Conservation (phyloP, 805 yeast genomes). For the Metschnikowia chrysomelidarum region DNA sequence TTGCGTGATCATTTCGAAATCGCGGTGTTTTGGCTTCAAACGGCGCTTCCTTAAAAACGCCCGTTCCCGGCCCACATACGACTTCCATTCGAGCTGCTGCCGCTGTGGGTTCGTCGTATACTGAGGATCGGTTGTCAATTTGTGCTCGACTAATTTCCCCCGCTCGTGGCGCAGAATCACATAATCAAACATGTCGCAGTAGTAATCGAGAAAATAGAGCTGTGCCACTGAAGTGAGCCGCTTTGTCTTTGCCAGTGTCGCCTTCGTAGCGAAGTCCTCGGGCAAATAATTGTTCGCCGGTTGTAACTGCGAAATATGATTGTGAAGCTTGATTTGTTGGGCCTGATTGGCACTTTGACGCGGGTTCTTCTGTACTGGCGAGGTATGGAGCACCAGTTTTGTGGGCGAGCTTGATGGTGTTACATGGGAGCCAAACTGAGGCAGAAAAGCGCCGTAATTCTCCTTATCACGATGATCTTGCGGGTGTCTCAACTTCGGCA, state of each 20-base stretch:
- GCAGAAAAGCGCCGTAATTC: too few relatives aligned
- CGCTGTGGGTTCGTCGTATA: slow-evolving; percentile 28
- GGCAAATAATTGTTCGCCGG: slow-evolving; percentile 27
- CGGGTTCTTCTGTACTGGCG: slow-evolving; percentile 15
- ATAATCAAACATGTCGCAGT: slow-evolving; percentile 94
- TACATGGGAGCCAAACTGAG: too few relatives aligned
- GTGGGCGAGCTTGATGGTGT: slow-evolving; percentile 32
- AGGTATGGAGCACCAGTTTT: slow-evolving; percentile 31
- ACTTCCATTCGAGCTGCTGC: slow-evolving; percentile 59
- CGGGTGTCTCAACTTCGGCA: too few relatives aligned
- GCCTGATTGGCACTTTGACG: slow-evolving; percentile 12
- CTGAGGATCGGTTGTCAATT: slow-evolving; percentile 52
- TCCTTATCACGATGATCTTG: slow-evolving; percentile 16
- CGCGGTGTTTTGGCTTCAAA: slow-evolving; percentile 88
- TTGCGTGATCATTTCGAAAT: slow-evolving; percentile 94
- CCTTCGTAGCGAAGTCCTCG: slow-evolving; percentile 54
- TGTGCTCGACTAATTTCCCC: slow-evolving; percentile 62
- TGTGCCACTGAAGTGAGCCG: slow-evolving; percentile 89
- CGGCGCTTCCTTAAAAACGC: slow-evolving; percentile 84
- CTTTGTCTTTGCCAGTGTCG: slow-evolving; percentile 72
- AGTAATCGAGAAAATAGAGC: slow-evolving; percentile 89
- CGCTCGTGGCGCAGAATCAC: slow-evolving; percentile 85
- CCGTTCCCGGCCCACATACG: slow-evolving; percentile 80
- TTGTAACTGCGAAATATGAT: slow-evolving; percentile 33
- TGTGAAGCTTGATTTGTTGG: slow-evolving; percentile 24